Percentiles rank a stretch among this genome's conserved stretches.
phyloP scores from a whole-genome alignment of 148 eudicot genomes.

The Amaranthus cruentus region DNA sequence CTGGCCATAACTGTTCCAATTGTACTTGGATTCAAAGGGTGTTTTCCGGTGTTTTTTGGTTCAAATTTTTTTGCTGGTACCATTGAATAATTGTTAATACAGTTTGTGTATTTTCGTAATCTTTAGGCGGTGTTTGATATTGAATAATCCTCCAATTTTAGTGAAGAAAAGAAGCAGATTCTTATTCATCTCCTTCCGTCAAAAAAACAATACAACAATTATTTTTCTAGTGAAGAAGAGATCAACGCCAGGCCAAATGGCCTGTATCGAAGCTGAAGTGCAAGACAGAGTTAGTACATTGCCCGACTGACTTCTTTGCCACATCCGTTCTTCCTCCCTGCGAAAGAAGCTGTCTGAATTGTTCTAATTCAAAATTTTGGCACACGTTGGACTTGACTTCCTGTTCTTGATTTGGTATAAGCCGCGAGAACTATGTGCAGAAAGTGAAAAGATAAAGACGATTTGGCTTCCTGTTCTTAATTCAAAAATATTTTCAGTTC shows the following conservation, averaged over 20 bases:
- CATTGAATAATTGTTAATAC: too few relatives aligned
- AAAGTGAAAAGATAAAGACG: neutral
- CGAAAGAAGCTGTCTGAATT: conserved; percentile 16
- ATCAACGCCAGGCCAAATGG: neutral
- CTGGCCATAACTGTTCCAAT: too few relatives aligned
- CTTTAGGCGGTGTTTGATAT: too few relatives aligned
- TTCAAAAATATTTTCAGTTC: neutral
- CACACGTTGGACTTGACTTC: conserved; percentile 19
- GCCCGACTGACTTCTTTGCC: conserved; percentile 19
- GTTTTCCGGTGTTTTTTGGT: too few relatives aligned
- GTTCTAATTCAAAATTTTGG: conserved; percentile 18
- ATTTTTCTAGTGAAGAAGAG: neutral
- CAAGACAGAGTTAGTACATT: conserved; percentile 22
- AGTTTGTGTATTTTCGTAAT: too few relatives aligned
- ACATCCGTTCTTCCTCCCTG: conserved; percentile 28
- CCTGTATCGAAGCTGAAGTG: neutral
- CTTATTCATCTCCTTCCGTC: neutral
- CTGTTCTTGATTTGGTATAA: conserved; percentile 5
- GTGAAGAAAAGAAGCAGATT: too few relatives aligned
- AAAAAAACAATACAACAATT: neutral
- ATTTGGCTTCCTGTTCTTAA: too few relatives aligned
- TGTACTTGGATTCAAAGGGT: too few relatives aligned
- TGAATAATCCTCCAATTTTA: too few relatives aligned
- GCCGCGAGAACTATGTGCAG: neutral
- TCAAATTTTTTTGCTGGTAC: too few relatives aligned